These are phyloP conservation scores for Fusarium compactum DNA, from an alignment of 2,329 filamentous ascomycete species.

Conservation along the genomic window DNA sequence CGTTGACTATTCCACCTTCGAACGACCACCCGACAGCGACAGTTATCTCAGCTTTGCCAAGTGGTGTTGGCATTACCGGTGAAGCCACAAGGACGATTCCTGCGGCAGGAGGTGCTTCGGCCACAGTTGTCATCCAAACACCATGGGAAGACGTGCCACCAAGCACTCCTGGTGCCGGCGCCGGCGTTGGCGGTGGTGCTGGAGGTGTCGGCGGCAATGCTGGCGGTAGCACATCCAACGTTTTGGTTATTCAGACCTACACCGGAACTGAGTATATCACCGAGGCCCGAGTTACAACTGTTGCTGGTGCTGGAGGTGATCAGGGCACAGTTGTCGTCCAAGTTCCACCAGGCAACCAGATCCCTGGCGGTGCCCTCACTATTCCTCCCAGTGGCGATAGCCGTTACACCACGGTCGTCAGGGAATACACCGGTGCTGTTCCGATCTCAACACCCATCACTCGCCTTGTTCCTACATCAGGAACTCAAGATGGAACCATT, in stretches of 20 bases:
- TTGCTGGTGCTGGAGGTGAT: conserved; percentile 12
- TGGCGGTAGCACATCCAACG: conserved; percentile 17
- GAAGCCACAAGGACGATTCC: conserved; percentile 31
- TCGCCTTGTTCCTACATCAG: conserved; percentile 29
- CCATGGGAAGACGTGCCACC: conserved; percentile 35
- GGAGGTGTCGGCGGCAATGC: background rate
- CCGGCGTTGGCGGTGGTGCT: background rate
- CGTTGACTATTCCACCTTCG: conserved; percentile 34
- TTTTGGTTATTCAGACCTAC: conserved; percentile 34
- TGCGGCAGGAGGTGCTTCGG: conserved; percentile 26
- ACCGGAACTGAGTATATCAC: conserved; percentile 34
- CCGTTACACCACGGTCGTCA: conserved; percentile 31
- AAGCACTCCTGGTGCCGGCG: conserved; percentile 14
- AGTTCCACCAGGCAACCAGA: conserved; percentile 30
- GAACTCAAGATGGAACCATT: conserved; percentile 29
- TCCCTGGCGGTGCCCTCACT: conserved; percentile 21
- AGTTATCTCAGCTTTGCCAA: conserved; percentile 32
- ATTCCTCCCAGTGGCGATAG: conserved; percentile 33
- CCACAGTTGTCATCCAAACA: conserved; percentile 38
- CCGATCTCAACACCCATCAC: conserved; percentile 31
- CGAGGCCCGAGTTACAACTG: conserved; percentile 21
- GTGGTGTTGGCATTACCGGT: conserved; percentile 16
- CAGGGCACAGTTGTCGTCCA: conserved; percentile 34
- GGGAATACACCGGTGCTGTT: conserved; percentile 21
- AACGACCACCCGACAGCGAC: conserved; percentile 31